Evolutionary conservation across 257 asterid genomes (phyloP), one percentile per base, ranked within the genome.

Genomic region (Craterostigma plantagineum): DNA sequence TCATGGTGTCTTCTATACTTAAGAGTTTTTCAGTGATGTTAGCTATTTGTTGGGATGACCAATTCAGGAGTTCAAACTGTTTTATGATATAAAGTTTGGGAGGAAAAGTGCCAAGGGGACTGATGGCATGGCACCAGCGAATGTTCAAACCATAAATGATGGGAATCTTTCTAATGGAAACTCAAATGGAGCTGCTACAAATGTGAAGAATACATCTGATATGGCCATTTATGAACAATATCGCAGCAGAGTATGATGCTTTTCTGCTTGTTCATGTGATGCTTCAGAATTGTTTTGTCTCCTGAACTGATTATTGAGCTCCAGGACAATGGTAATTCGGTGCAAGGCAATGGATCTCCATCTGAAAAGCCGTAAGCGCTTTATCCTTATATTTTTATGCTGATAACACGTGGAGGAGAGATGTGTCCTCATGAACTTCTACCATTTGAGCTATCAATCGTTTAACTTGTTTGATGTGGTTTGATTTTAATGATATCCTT

Each of bases 11-110:
- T 23, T 23, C 30, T 23, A 23, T 23, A 23, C 2, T 2, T 2
- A 23, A 6, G 12, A 16, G 9, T 8, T n/a, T 1, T 9, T 41
- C 3, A 11, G 3, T 41, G 3, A 11, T 41, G 9, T 41, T n/a
- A 45, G 23, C 52, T 66, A 46, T 51, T 61, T 56, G 56, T 48
- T 49, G 58, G 59, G 52, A 51, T 62, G 54, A 49, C 43, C 63
- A 9, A 61, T 64, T 51, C 68, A 87, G 92, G 90, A 86, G 63
- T 86, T 86, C 67, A 76, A 86, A 79, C 67, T 76, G 63, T 78
- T 63, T 57, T 81, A 87, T 69, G 97, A 86, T 57, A 59, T 67
- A 17, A 78, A 87, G 85, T 81, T 87, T 73, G 97, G 97, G 93
- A 79, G 92, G 81, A 87, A 79, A 81, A 82, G 52, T 57, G 59